Percentiles rank a stretch among this genome's conserved stretches.
Evolutionary conservation across 2,329 filamentous ascomycete species (phyloP).

Genomic region (Nannizzia gypsea): DNA sequence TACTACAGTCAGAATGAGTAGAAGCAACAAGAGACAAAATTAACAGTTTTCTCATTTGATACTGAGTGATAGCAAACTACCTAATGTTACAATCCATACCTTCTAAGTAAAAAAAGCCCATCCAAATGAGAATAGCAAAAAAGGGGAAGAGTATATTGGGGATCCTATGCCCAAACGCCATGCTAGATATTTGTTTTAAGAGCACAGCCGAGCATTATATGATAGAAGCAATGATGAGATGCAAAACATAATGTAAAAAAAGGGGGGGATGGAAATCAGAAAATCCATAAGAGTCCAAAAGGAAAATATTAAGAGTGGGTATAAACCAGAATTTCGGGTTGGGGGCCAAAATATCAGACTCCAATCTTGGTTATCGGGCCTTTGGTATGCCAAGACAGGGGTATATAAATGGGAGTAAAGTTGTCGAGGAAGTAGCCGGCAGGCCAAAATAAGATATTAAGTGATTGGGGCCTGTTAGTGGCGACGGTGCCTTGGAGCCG

Average conservation of each 20-base stretch:
- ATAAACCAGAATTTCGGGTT: background rate
- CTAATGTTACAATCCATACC: background rate
- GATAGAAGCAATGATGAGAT: background rate
- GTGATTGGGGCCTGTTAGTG: background rate
- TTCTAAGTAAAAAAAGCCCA: background rate
- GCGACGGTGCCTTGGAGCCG: background rate
- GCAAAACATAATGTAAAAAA: background rate
- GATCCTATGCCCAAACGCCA: background rate
- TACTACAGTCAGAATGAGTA: too few species aligned
- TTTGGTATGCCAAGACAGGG: background rate
- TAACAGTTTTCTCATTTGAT: background rate
- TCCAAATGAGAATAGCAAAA: background rate
- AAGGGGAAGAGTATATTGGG: background rate
- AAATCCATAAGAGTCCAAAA: background rate
- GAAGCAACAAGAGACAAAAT: too few species aligned
- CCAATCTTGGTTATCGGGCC: background rate
- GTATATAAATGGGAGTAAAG: background rate
- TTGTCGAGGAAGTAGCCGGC: background rate
- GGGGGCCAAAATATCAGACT: background rate
- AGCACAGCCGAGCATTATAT: background rate
- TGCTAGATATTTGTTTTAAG: background rate
- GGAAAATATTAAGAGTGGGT: background rate
- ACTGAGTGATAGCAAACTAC: background rate
- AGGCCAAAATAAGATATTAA: background rate
- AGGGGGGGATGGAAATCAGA: background rate